phyloP scores from a whole-genome alignment of 257 asterid genomes.

The Solanum arcanum region DNA sequence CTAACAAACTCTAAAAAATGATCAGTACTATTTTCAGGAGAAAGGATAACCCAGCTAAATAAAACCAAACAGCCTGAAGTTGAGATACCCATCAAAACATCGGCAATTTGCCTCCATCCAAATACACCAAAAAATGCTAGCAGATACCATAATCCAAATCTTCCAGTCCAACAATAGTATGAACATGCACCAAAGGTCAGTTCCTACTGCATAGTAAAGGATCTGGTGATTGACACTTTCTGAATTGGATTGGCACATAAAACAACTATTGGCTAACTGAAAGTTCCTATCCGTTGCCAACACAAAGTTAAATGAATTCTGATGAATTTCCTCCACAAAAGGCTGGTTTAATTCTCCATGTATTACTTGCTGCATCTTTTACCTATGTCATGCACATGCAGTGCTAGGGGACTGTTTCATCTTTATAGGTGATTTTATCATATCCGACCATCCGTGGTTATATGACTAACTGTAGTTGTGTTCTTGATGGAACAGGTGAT shows the following conservation, averaged over 20 bases:
- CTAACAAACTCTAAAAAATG: not conserved
- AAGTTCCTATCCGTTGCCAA: not conserved
- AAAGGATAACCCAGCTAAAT: not conserved
- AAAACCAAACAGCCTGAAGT: not conserved
- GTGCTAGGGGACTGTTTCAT: not conserved
- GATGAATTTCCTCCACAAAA: not conserved
- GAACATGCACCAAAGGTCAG: not conserved
- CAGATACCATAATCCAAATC: not conserved
- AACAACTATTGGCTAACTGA: not conserved
- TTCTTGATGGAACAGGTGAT: slow-evolving; percentile 44
- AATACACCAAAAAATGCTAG: not conserved
- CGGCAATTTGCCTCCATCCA: not conserved
- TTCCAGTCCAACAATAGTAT: not conserved
- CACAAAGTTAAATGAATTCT: not conserved
- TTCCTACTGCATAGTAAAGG: not conserved
- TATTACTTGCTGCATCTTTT: not conserved
- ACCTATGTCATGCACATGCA: not conserved
- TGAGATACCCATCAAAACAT: not conserved
- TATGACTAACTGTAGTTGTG: not conserved
- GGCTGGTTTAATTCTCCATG: not conserved
- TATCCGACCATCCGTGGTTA: not conserved
- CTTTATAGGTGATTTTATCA: not conserved
- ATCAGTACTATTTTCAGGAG: not conserved
- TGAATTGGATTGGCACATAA: not conserved
- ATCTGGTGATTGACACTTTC: not conserved